phyloP scores from a whole-genome alignment of 495 filamentous ascomycete species.

The Margaritispora aquatica region DNA sequence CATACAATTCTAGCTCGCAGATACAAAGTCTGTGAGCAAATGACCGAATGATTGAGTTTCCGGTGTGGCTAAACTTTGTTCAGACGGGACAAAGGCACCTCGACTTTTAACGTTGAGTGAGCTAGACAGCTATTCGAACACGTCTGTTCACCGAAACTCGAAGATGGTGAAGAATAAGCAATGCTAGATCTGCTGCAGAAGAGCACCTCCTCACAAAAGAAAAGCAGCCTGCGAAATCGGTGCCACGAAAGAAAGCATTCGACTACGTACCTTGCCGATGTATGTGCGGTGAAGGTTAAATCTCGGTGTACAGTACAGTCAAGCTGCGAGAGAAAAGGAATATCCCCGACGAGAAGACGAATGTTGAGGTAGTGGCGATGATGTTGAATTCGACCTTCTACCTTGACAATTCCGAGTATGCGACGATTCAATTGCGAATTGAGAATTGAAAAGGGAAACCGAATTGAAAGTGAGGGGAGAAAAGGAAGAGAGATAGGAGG shows the following conservation, averaged over 20 bases:
- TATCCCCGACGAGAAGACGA: no score
- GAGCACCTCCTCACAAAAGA: background rate
- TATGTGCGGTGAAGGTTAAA: conserved; percentile 3
- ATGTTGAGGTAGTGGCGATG: background rate
- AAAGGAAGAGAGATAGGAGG: background rate
- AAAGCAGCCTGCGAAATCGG: background rate
- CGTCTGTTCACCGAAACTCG: background rate
- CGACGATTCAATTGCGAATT: background rate
- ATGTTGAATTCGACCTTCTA: background rate
- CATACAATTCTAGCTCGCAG: background rate
- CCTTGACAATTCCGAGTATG: background rate
- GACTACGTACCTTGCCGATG: background rate
- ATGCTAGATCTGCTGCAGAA: background rate
- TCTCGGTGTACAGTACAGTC: background rate
- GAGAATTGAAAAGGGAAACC: no score
- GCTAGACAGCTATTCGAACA: background rate
- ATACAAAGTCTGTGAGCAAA: background rate
- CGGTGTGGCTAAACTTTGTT: background rate
- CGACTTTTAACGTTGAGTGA: background rate
- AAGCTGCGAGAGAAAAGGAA: background rate
- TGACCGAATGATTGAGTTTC: background rate
- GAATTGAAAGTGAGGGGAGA: background rate
- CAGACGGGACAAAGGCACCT: background rate
- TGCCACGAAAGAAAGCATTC: background rate
- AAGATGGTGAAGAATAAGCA: background rate